Evolutionary conservation across 306 rosid species (phyloP).

Genomic region (Medicago lupulina): DNA sequence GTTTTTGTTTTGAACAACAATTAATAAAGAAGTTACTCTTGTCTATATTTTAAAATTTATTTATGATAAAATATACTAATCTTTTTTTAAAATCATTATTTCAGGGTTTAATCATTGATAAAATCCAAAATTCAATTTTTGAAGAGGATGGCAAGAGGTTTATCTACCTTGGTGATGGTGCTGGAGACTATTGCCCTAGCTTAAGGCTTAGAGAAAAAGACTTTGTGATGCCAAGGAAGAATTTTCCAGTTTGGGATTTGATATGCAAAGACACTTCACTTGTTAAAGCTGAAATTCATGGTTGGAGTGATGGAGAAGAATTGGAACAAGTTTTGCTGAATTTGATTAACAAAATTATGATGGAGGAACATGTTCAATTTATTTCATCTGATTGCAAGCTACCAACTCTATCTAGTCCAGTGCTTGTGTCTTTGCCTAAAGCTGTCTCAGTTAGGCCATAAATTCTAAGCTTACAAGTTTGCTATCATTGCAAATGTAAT

Average conservation of each 20-base stretch:
- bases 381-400: conserved; percentile 59
- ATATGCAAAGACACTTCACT: conserved; percentile 54
- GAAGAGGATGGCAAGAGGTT: conserved; percentile 48
- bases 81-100: neutral
- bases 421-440: conserved; percentile 50
- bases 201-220: conserved; percentile 57
- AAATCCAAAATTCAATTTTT: conserved; percentile 46
- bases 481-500: conserved; percentile 1
- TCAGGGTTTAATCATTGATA: conserved; percentile 59
- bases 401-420: conserved; percentile 43
- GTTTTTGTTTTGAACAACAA: too few relatives aligned
- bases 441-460: conserved; percentile 53
- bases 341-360: conserved; percentile 44
- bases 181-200: conserved; percentile 70
- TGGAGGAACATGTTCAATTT: conserved; percentile 41
- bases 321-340: conserved; percentile 42
- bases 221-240: conserved; percentile 73
- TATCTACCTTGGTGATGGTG: conserved; percentile 71
- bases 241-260: conserved; percentile 66
- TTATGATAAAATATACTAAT: neutral
- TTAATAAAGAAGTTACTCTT: too few relatives aligned
- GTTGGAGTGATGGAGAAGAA: conserved; percentile 64
- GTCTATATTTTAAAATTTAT: too few relatives aligned
- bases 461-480: neutral
- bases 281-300: conserved; percentile 64